These are phyloP conservation scores for Coleophoma cylindrospora DNA, from an alignment of 2,329 filamentous ascomycete genomes.

Conservation along the genomic window DNA sequence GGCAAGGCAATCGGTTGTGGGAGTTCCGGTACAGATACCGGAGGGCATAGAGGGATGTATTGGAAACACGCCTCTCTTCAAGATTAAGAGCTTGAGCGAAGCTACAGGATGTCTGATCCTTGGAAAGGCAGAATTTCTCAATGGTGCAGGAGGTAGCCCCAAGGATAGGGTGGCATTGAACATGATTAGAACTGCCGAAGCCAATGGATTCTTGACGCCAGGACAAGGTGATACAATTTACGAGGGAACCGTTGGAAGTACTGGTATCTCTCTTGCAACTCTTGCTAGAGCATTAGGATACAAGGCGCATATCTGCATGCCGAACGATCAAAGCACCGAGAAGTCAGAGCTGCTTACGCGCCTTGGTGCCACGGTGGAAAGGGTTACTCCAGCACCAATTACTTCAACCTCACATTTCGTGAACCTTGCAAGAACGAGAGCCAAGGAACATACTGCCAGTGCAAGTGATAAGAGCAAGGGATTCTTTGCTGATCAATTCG, in stretches of 20 bases:
- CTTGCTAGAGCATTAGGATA: conserved; percentile 87
- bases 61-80: conserved; percentile 85
- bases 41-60: conserved; percentile 89
- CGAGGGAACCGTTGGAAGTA: conserved; percentile 94
- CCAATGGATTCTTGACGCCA: conserved; percentile 68
- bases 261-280: conserved; percentile 88
- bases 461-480: conserved; percentile 61
- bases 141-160: conserved; percentile 87
- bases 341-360: conserved; percentile 86
- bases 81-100: conserved; percentile 78
- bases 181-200: conserved; percentile 83
- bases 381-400: conserved; percentile 86
- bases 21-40: conserved; percentile 40
- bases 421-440: conserved; percentile 77
- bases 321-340: conserved; percentile 81
- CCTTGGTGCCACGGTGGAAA: conserved; percentile 87
- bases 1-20: conserved; percentile 21
- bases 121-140: conserved; percentile 93
- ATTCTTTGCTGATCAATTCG: conserved; percentile 96
- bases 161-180: conserved; percentile 92
- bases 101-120: conserved; percentile 86
- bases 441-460: conserved; percentile 63
- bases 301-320: conserved; percentile 95
- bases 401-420: conserved; percentile 93
- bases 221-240: conserved; percentile 90